Conservation (phyloP, 306 rosid genomes). For the Acacia confusa region DNA sequence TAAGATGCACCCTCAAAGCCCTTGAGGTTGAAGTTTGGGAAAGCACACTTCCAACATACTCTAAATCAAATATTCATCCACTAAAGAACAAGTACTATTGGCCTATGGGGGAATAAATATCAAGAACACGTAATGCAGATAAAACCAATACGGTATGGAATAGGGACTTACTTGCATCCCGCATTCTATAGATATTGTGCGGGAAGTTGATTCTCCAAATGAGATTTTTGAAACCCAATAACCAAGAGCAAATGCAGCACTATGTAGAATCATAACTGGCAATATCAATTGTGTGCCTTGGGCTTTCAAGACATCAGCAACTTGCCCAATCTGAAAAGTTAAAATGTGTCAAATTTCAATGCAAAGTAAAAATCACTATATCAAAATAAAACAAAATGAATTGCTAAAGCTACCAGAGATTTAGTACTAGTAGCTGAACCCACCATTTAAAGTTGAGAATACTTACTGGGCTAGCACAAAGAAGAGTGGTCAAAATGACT, state of each 20-base stretch:
- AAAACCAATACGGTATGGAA: conserved; percentile 10
- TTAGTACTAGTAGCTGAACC: not conserved
- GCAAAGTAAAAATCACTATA: conserved; percentile 17
- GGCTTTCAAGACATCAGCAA: conserved; percentile 76
- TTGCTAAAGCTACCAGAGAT: conserved; percentile 6
- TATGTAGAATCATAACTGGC: conserved; percentile 82
- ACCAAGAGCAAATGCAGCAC: conserved; percentile 87
- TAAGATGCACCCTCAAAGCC: not conserved
- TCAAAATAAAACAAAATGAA: conserved; percentile 23
- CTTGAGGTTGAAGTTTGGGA: not conserved
- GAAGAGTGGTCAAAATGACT: conserved; percentile 87
- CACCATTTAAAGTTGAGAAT: conserved; percentile 2
- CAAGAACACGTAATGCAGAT: not conserved
- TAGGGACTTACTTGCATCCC: conserved; percentile 83
- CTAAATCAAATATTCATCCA: not conserved
- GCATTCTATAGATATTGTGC: conserved; percentile 93
- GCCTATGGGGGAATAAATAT: conserved; percentile 2
- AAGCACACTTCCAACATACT: not conserved
- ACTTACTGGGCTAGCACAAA: conserved; percentile 94
- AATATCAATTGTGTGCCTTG: conserved; percentile 81
- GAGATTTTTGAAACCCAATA: conserved; percentile 79
- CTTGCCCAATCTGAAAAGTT: conserved; percentile 81
- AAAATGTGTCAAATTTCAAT: conserved; percentile 23
- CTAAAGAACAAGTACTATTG: not conserved
- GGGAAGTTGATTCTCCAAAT: conserved; percentile 97